A percentile compares a stretch with the other conserved stretches of the same genome.
Conservation (phyloP, 192 early-diverging fungal species). For the Pilobolus umbonatus region DNA sequence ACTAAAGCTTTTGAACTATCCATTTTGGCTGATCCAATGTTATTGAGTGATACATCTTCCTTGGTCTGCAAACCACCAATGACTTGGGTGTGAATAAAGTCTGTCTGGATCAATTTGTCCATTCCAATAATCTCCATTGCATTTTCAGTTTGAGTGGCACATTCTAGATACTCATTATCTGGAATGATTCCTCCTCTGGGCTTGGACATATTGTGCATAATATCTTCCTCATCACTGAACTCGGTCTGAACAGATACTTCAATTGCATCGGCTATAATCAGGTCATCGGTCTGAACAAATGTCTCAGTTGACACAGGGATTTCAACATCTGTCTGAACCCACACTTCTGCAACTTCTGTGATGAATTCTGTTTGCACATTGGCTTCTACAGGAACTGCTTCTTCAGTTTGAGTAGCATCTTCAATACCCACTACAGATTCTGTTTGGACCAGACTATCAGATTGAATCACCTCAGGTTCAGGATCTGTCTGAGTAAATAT, state of each 20-base stretch:
- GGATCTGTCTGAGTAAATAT: background rate
- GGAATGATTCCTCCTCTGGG: background rate
- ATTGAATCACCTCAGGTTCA: background rate
- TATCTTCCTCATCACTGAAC: background rate
- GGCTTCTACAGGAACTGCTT: background rate
- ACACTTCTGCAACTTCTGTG: conserved; percentile 23
- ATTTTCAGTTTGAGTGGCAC: background rate
- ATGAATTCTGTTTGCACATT: too few species aligned
- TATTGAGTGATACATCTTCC: too few species aligned
- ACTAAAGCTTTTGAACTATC: too few species aligned
- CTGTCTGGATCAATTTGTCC: too few species aligned
- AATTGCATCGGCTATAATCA: background rate
- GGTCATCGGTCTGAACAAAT: background rate
- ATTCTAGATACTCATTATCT: background rate
- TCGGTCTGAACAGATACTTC: background rate
- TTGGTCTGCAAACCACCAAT: too few species aligned
- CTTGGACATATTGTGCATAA: background rate
- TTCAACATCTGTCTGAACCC: background rate
- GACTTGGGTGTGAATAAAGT: too few species aligned
- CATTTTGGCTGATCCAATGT: too few species aligned
- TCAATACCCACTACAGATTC: background rate
- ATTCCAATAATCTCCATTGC: background rate
- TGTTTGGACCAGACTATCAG: background rate
- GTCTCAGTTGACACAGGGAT: background rate
- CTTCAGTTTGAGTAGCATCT: conserved; percentile 11